Evolutionary conservation across 169 alveolate species (phyloP).

Genomic region (Plasmodium cynomolgi): DNA sequence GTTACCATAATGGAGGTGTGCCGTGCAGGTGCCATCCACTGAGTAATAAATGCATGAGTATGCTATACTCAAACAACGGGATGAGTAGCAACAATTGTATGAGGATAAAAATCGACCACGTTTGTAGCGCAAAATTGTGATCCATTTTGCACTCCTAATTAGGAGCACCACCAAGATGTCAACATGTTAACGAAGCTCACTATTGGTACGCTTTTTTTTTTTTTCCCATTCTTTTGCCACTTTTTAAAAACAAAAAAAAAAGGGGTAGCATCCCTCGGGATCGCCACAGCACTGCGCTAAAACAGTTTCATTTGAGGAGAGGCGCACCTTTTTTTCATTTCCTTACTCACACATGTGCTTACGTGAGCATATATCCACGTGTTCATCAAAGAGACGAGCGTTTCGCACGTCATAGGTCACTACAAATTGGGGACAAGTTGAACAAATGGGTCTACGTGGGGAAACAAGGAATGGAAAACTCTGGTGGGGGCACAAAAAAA

Average conservation of each 20-base stretch:
- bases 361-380: background rate
- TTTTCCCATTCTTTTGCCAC: background rate
- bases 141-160: background rate
- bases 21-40: background rate
- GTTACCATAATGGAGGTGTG: background rate
- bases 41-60: background rate
- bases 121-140: background rate
- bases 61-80: conserved; percentile 31
- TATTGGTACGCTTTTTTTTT: background rate
- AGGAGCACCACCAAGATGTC: background rate
- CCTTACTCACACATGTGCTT: background rate
- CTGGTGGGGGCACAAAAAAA: background rate
- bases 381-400: background rate
- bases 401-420: background rate
- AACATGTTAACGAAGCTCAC: background rate
- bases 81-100: background rate
- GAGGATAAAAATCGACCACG: conserved; percentile 24
- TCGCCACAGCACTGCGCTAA: background rate
- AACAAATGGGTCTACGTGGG: background rate
- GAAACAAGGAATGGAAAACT: background rate
- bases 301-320: background rate
- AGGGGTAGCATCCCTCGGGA: background rate
- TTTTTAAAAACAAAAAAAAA: background rate
- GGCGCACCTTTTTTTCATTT: background rate
- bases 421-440: background rate